Evolutionary conservation across 2,329 filamentous ascomycete species (phyloP), one percentile per base, ranked within the genome.

Genomic region (Pseudocercospora eumusae): DNA sequence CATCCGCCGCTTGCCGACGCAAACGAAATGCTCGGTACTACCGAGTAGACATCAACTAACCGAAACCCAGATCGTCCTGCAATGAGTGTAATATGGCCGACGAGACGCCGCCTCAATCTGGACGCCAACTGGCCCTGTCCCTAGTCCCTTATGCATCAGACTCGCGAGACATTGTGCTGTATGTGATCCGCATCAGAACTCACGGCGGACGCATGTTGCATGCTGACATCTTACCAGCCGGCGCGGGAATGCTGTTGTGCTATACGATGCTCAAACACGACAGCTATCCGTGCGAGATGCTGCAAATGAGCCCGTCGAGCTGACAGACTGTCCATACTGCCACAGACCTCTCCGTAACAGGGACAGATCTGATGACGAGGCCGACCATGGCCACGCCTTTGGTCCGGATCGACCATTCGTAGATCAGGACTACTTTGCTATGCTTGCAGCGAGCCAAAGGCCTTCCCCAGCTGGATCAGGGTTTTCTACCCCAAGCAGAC

Each of bases 341-440:
- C 91, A 92, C 74, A 89, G 90, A 57, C 86, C 91, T 18, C 83
- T 86, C 68, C 80, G 78, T 28, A 87, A 76, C 75, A 82, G 44
- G 76, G 82, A 57, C 70, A 69, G 69, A 4, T 70, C 72, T 44
- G 71, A 70, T 2, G 66, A 72, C 21, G 72, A 76, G 54, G 73
- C 74, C 56, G 70, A 76, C 64, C 58, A 75, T 68, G 66, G 63
- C 68, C 73, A 69, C 66, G 75, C 72, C 70, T 75, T 57, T 76
- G 80, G 40, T 83, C 89, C 54, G 84, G 88, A 70, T 7, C 52
- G 67, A 2, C 69, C 67, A 60, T 98, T 93, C 74, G 90, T 97
- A 69, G 89, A 93, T 71, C 93, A 93, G 2, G 87, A 92, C 56
- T 99, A 99, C 80, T 99, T 99, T 77, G 91, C 91, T 71, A 93